A percentile compares a stretch with the other conserved stretches of the same genome.
These are phyloP conservation scores for Decorospora gaudefroyi DNA, from an alignment of 2,329 filamentous ascomycete genomes.

Conservation along the genomic window DNA sequence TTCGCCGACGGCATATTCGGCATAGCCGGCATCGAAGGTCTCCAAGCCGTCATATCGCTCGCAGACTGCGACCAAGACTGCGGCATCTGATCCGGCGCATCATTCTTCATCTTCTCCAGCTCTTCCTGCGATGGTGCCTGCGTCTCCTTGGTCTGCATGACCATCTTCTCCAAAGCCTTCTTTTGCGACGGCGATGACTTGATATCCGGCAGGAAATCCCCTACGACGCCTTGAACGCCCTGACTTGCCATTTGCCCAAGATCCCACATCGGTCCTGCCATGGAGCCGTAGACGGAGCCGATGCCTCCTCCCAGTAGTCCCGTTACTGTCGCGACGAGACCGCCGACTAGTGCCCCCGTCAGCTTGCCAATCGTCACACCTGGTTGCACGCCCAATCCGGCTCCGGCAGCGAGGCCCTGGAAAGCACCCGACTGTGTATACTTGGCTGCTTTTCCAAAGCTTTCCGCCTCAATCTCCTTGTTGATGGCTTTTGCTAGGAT, in stretches of 20 bases:
- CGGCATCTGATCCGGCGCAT: constrained; percentile 41
- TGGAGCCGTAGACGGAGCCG: constrained; percentile 44
- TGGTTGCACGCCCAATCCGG: constrained; percentile 45
- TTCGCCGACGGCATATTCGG: constrained; percentile 35
- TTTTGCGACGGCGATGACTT: constrained; percentile 42
- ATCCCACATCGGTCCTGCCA: constrained; percentile 45
- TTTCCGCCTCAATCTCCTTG: constrained; percentile 50
- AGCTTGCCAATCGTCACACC: constrained; percentile 44
- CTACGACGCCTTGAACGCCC: constrained; percentile 40
- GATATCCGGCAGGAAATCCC: constrained; percentile 45
- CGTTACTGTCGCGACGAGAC: constrained; percentile 40
- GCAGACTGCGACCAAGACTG: constrained; percentile 40
- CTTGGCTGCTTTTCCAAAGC: constrained; percentile 50
- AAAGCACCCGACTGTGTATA: constrained; percentile 48
- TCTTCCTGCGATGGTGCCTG: constrained; percentile 41
- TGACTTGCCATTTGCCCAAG: constrained; percentile 45
- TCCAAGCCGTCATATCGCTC: constrained; percentile 43
- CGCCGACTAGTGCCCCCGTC: constrained; percentile 45
- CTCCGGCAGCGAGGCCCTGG: constrained; percentile 48
- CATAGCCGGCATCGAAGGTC: constrained; percentile 36
- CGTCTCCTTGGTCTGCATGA: constrained; percentile 43
- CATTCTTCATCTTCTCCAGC: constrained; percentile 42
- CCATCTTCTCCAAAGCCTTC: constrained; percentile 46
- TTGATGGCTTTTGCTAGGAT: constrained; percentile 49
- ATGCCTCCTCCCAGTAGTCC: constrained; percentile 44